These are phyloP conservation scores for Hymenochaete sp. DNA, from an alignment of 1,284 basidiomycete species.

Conservation along the genomic window DNA sequence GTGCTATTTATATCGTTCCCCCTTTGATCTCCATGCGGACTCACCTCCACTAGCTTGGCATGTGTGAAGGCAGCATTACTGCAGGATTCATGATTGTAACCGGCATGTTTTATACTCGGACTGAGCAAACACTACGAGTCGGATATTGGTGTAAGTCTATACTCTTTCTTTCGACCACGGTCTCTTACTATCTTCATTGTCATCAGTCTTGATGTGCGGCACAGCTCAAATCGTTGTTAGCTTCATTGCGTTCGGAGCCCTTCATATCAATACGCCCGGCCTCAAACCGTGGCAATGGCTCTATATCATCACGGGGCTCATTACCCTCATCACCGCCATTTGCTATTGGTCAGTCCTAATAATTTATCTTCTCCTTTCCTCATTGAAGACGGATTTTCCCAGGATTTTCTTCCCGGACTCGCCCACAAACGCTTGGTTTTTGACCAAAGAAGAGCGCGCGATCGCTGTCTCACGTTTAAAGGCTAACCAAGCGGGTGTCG, in stretches of 20 bases:
- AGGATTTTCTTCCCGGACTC: conserved; percentile 68
- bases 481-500: conserved; percentile 65
- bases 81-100: conserved; percentile 70
- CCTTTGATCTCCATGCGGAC: background rate
- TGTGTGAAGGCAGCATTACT: conserved; percentile 73
- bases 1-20: background rate
- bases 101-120: conserved; percentile 73
- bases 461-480: conserved; percentile 61
- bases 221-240: conserved; percentile 53
- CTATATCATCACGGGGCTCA: conserved; percentile 61
- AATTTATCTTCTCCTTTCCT: background rate
- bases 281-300: conserved; percentile 71
- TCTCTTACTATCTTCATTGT: background rate
- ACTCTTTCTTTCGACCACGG: background rate
- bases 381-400: background rate
- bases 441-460: conserved; percentile 52
- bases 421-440: conserved; percentile 61
- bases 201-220: conserved; percentile 47
- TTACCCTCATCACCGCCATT: conserved; percentile 48
- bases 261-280: conserved; percentile 46
- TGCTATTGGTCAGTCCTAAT: conserved; percentile 41
- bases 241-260: conserved; percentile 59
- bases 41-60: conserved; percentile 36
- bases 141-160: conserved; percentile 68
- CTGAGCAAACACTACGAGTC: conserved; percentile 62